These are phyloP conservation scores for Aspergillus taichungensis DNA, from an alignment of 495 filamentous ascomycete genomes.

Conservation along the genomic window DNA sequence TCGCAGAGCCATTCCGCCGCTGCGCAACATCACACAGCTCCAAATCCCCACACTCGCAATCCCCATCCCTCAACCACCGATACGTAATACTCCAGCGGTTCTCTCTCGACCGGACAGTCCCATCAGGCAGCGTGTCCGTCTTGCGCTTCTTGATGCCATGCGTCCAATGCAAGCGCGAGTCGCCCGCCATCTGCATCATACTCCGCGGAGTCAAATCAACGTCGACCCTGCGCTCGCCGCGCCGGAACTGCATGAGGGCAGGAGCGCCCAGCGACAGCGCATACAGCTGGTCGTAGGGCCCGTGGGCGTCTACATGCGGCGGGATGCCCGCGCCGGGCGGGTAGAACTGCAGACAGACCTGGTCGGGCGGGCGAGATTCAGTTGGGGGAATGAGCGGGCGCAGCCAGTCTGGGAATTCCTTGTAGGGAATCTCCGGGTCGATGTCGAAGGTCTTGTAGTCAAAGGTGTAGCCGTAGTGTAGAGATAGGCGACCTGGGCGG, in stretches of 20 bases:
- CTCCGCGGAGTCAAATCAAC: conserved; percentile 27
- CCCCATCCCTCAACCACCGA: conserved; percentile 29
- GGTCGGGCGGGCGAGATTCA: conserved; percentile 28
- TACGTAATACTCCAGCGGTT: conserved; percentile 36
- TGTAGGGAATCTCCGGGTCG: conserved; percentile 30
- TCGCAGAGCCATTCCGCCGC: conserved; percentile 24
- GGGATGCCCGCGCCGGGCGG: conserved; percentile 34
- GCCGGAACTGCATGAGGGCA: conserved; percentile 27
- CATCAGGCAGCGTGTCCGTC: conserved; percentile 26
- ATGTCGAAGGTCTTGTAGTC: conserved; percentile 37
- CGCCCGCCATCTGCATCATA: conserved; percentile 31
- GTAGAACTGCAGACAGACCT: conserved; percentile 37
- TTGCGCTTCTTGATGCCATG: conserved; percentile 36
- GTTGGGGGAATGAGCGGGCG: conserved; percentile 28
- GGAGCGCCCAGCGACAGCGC: conserved; percentile 30
- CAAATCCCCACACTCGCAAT: conserved; percentile 33
- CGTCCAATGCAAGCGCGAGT: conserved; percentile 33
- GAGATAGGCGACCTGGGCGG: conserved; percentile 27
- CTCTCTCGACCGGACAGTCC: conserved; percentile 18
- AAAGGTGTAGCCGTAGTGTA: conserved; percentile 37
- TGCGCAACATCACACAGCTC: conserved; percentile 30
- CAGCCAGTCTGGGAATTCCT: conserved; percentile 32
- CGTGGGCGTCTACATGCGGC: conserved; percentile 32
- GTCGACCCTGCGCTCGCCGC: conserved; percentile 21
- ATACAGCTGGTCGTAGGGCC: conserved; percentile 33